Percentiles rank a stretch among this genome's conserved stretches.
Evolutionary conservation across 352 stramenopile genomes (phyloP).

Genomic region (Phytophthora ohioensis): DNA sequence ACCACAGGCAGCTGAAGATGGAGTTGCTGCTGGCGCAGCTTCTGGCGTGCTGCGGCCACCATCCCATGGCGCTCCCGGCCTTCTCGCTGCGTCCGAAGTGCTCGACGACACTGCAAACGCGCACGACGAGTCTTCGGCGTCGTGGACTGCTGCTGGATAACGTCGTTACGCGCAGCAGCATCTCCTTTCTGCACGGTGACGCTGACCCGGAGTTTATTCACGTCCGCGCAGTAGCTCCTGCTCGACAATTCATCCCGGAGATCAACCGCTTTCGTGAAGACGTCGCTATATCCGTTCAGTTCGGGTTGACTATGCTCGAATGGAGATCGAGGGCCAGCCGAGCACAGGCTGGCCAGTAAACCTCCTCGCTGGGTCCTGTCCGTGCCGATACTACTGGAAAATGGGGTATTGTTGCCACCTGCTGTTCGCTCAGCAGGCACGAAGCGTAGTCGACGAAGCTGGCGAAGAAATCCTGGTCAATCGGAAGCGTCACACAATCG

Average conservation of each 20-base stretch:
- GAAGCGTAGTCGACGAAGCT: background rate
- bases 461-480: background rate
- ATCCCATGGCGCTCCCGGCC: background rate
- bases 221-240: background rate
- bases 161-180: background rate
- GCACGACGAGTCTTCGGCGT: background rate
- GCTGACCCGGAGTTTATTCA: conserved; percentile 3
- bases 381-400: conserved; percentile 3
- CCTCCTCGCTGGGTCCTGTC: background rate
- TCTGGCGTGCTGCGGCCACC: conserved; percentile 3
- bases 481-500: background rate
- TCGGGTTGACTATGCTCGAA: conserved; percentile 10
- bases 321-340: conserved; percentile 15
- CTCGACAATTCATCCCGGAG: background rate
- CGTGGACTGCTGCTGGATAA: conserved; percentile 12
- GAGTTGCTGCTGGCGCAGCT: conserved; percentile 1
- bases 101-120: conserved; percentile 3
- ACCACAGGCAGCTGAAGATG: conserved; percentile 13
- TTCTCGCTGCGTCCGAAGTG: background rate
- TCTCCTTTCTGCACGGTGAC: conserved; percentile 4
- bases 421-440: background rate
- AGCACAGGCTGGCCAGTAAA: conserved; percentile 2
- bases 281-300: background rate
- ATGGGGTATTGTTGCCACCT: conserved; percentile 12
- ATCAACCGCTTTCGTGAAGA: background rate